These are phyloP conservation scores for Komagataella populi DNA, from an alignment of 805 yeast species.

Conservation along the genomic window DNA sequence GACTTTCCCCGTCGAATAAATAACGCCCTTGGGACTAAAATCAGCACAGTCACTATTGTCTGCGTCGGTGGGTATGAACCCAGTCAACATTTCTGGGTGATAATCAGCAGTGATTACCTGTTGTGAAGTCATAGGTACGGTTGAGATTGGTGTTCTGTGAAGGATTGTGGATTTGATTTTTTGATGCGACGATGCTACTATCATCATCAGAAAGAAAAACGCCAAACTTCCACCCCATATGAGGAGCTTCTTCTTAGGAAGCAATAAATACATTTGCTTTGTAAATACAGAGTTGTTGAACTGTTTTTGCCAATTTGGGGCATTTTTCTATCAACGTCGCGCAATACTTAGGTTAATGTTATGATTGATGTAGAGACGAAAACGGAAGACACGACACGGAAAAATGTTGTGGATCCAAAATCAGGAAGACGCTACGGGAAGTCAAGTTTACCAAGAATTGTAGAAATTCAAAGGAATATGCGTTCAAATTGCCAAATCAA, in stretches of 20 bases:
- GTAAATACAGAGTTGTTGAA: too few species aligned
- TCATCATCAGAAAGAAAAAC: not conserved
- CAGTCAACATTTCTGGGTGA: not conserved
- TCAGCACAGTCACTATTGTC: not conserved
- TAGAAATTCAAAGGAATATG: too few species aligned
- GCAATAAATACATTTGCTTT: not conserved
- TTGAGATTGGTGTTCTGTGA: not conserved
- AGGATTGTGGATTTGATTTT: not conserved
- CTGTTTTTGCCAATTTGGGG: too few species aligned
- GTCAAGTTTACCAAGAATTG: too few species aligned
- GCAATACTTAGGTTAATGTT: too few species aligned
- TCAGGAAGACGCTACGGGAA: not conserved
- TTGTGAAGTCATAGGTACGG: not conserved
- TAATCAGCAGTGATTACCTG: not conserved
- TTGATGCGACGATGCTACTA: not conserved
- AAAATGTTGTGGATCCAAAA: not conserved
- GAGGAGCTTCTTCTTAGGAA: not conserved
- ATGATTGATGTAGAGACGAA: not conserved
- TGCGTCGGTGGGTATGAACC: not conserved
- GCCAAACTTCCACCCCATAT: not conserved
- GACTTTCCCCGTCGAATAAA: not conserved
- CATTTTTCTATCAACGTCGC: too few species aligned
- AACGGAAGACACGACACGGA: not conserved
- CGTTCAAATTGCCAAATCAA: too few species aligned
- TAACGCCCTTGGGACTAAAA: not conserved